Evolutionary conservation across 106 monocot species (phyloP).

Genomic region (Allium sativum): DNA sequence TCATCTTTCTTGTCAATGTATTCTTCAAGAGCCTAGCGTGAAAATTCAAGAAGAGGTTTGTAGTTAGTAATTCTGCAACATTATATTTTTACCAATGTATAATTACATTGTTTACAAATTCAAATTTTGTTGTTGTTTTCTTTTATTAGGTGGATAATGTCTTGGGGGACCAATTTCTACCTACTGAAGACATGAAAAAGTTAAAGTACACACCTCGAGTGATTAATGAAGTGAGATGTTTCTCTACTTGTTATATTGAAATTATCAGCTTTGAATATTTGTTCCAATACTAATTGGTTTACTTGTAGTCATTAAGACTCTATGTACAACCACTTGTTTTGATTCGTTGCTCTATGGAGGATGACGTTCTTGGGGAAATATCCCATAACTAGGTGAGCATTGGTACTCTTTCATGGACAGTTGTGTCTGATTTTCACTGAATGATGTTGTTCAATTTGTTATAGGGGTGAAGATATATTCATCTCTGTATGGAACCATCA

Average conservation of each 20-base stretch:
- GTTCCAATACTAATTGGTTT: background rate
- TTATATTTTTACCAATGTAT: no score
- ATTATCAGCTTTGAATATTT: background rate
- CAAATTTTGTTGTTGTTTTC: background rate
- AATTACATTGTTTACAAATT: no score
- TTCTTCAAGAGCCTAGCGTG: conserved; percentile 51
- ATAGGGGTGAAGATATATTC: conserved; percentile 94
- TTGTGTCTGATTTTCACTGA: background rate
- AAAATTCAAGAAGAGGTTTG: conserved; percentile 97
- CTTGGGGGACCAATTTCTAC: conserved; percentile 74
- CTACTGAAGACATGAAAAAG: conserved; percentile 81
- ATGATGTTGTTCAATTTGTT: conserved; percentile 5
- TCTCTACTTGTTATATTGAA: background rate
- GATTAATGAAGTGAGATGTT: conserved; percentile 78
- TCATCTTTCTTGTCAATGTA: no score
- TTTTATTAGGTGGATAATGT: conserved; percentile 66
- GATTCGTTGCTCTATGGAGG: conserved; percentile 83
- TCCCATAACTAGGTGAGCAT: conserved; percentile 45
- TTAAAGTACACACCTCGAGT: conserved; percentile 84
- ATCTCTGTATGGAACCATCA: conserved; percentile 95
- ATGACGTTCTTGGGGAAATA: conserved; percentile 83
- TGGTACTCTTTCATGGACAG: background rate
- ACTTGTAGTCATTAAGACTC: conserved; percentile 81
- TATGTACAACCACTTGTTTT: conserved; percentile 96
- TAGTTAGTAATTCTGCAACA: background rate